Conservation (phyloP, 108 stramenopile genomes). For the Schizochytrium sp. region DNA sequence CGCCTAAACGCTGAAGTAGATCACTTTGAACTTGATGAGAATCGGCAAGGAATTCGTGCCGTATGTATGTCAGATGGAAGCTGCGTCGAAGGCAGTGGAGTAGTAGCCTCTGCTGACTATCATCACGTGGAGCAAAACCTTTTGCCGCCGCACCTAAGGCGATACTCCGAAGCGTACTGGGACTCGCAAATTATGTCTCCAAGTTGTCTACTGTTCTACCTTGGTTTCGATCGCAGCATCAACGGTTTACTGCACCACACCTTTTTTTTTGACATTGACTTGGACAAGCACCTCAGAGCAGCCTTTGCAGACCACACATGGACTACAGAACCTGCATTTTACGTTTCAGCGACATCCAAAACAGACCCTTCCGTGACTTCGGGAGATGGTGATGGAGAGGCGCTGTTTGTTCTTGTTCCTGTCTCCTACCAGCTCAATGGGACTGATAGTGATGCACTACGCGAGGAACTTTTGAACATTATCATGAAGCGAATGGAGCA, state of each 20-base stretch:
- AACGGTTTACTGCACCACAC: constrained; percentile 42
- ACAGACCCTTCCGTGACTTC: background rate
- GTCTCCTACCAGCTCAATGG: constrained; percentile 58
- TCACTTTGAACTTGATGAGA: background rate
- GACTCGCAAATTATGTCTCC: constrained; percentile 48
- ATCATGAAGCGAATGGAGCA: background rate
- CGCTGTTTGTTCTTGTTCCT: constrained; percentile 55
- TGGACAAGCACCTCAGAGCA: constrained; percentile 26
- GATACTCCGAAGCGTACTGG: constrained; percentile 5
- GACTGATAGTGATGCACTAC: background rate
- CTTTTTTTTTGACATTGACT: constrained; percentile 53
- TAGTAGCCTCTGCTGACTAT: constrained; percentile 42
- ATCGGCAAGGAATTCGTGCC: background rate
- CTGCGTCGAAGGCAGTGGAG: background rate
- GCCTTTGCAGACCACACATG: constrained; percentile 5
- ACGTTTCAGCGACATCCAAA: constrained; percentile 41
- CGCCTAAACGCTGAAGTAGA: constrained; percentile 26
- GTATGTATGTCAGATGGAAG: background rate
- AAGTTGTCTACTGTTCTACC: constrained; percentile 46
- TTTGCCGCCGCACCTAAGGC: constrained; percentile 10
- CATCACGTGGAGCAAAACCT: constrained; percentile 50
- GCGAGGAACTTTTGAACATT: background rate
- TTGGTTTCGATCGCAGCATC: constrained; percentile 54
- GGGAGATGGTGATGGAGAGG: constrained; percentile 27
- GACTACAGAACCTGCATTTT: constrained; percentile 4